A percentile compares a stretch with the other conserved stretches of the same genome.
Conservation (phyloP, 2,329 filamentous ascomycete genomes). For the Esteya vermicola region DNA sequence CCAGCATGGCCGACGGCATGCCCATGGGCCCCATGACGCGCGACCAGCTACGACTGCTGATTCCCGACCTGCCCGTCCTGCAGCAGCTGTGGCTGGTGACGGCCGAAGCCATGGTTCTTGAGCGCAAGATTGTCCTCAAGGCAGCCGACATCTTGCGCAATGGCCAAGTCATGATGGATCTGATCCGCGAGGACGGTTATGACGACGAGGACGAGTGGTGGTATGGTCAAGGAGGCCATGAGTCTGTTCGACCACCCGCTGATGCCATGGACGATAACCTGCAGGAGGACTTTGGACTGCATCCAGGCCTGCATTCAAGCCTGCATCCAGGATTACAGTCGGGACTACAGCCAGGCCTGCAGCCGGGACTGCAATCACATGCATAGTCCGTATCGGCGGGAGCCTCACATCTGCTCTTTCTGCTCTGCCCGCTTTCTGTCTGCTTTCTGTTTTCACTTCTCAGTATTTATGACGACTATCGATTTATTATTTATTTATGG, state of each 20-base stretch:
- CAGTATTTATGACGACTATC: no score
- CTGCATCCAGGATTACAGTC: no score
- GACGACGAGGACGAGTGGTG: constrained; percentile 49
- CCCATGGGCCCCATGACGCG: constrained; percentile 42
- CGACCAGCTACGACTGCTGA: constrained; percentile 34
- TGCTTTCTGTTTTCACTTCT: no score
- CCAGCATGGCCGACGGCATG: constrained; percentile 44
- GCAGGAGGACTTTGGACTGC: no score
- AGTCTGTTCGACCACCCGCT: constrained; percentile 36
- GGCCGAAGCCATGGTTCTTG: constrained; percentile 46
- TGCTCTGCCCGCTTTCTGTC: no score
- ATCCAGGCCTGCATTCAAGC: no score
- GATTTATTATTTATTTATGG: no score
- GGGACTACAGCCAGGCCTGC: no score
- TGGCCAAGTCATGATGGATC: constrained; percentile 44
- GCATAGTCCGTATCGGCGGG: no score
- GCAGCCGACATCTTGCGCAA: constrained; percentile 49
- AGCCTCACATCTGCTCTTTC: no score
- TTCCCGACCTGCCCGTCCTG: constrained; percentile 41
- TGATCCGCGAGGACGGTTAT: constrained; percentile 48
- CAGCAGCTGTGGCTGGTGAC: constrained; percentile 50
- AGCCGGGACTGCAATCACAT: no score
- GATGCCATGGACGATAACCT: constrained; percentile 39
- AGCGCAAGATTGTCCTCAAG: constrained; percentile 42
- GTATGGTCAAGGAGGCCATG: constrained; percentile 39